Conservation (phyloP, 768 basidiomycete genomes). For the Pholiota molesta region DNA sequence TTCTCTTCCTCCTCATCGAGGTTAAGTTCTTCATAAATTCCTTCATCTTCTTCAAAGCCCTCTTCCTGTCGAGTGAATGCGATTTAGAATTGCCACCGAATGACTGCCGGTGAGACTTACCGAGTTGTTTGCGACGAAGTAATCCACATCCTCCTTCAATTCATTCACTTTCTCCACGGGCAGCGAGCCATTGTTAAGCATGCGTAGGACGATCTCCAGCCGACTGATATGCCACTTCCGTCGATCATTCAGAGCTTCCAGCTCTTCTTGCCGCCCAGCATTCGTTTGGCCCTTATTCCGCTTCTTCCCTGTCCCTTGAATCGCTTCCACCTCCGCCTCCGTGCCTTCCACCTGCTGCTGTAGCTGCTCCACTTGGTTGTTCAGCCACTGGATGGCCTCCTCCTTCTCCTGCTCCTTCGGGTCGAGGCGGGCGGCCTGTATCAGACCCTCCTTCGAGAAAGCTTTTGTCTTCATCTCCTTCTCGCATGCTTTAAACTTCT, state of each 20-base stretch:
- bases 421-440: constrained; percentile 91
- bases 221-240: constrained; percentile 94
- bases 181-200: constrained; percentile 93
- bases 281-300: constrained; percentile 71
- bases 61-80: constrained; percentile 68
- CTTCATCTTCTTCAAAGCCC: constrained; percentile 96
- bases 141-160: constrained; percentile 92
- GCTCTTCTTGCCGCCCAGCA: constrained; percentile 75
- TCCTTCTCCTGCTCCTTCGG: constrained; percentile 97
- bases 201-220: constrained; percentile 89
- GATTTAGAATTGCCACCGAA: not conserved
- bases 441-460: constrained; percentile 97
- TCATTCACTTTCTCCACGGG: constrained; percentile 76
- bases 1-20: constrained; percentile 97
- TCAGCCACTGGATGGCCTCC: constrained; percentile 87
- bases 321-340: constrained; percentile 91
- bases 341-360: constrained; percentile 91
- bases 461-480: constrained; percentile 99
- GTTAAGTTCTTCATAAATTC: constrained; percentile 96
- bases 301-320: constrained; percentile 85
- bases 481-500: constrained; percentile 99
- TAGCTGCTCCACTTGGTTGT: constrained; percentile 87
- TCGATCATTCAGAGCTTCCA: constrained; percentile 90
- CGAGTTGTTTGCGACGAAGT: constrained; percentile 95
- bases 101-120: constrained; percentile 47